Conservation (phyloP, 2,329 filamentous ascomycete species). For the Pseudocercospora pini-densiflorae region DNA sequence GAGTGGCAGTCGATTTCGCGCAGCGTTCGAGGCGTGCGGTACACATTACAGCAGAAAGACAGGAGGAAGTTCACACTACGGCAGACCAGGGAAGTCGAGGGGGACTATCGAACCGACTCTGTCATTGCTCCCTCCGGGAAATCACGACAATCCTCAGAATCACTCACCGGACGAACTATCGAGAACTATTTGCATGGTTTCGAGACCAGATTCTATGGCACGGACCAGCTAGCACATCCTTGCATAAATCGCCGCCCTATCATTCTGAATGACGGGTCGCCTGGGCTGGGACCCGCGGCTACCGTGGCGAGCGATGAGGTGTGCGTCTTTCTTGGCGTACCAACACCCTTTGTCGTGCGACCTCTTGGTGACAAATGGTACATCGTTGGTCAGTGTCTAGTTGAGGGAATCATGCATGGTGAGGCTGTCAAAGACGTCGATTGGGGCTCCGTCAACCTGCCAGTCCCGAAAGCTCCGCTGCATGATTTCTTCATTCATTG, state of each 20-base stretch:
- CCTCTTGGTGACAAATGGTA: not conserved
- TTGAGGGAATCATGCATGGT: conserved; percentile 9
- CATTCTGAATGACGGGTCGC: not conserved
- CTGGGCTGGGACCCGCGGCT: not conserved
- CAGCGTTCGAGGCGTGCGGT: not conserved
- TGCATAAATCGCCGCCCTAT: conserved; percentile 8
- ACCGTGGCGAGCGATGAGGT: not conserved
- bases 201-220: not conserved
- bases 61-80: not conserved
- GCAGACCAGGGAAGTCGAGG: not conserved
- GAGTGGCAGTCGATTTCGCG: not conserved
- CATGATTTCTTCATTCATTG: conserved; percentile 9
- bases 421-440: conserved; percentile 8
- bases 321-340: conserved; percentile 1
- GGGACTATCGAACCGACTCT: not conserved
- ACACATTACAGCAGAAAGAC: not conserved
- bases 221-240: conserved; percentile 2
- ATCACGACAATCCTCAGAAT: not conserved
- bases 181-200: conserved; percentile 6
- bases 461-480: conserved; percentile 9
- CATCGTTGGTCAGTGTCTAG: conserved; percentile 5
- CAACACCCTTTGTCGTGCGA: not conserved
- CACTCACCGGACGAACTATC: not conserved
- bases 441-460: not conserved
- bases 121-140: not conserved